Conservation (phyloP, 257 asterid species). For the Solanum peruvianum region DNA sequence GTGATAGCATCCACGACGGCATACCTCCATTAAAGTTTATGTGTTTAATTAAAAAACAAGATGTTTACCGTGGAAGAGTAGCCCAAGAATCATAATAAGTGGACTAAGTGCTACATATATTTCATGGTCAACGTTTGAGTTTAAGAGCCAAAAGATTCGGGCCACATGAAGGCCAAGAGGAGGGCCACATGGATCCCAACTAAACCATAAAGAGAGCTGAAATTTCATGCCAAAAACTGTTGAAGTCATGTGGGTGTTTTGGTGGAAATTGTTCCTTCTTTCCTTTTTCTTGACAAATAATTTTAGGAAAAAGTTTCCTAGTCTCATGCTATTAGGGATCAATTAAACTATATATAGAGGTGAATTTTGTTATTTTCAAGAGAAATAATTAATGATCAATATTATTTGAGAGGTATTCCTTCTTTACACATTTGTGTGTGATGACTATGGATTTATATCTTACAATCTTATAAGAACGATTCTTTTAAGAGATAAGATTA, state of each 20-base stretch:
- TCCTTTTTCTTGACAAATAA: neutral
- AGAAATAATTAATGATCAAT: neutral
- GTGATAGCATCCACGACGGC: neutral
- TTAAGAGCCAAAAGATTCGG: neutral
- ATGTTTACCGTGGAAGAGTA: neutral
- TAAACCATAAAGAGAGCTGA: neutral
- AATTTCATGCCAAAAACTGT: neutral
- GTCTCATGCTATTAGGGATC: neutral
- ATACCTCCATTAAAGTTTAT: neutral
- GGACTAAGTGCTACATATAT: neutral
- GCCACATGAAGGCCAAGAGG: neutral
- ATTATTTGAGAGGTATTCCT: neutral
- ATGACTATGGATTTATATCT: neutral
- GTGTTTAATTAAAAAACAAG: neutral
- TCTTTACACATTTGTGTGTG: neutral
- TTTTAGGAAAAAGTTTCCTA: neutral
- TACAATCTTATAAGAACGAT: neutral
- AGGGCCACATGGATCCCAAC: neutral
- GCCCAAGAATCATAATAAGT: neutral
- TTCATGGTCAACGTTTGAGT: neutral
- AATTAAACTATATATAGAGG: neutral
- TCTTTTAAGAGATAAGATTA: neutral
- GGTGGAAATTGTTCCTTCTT: neutral
- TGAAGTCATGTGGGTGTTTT: neutral
- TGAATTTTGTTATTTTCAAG: neutral